These are phyloP conservation scores for Aspergillus sp. DNA, from an alignment of 2,329 filamentous ascomycete species.

Conservation along the genomic window DNA sequence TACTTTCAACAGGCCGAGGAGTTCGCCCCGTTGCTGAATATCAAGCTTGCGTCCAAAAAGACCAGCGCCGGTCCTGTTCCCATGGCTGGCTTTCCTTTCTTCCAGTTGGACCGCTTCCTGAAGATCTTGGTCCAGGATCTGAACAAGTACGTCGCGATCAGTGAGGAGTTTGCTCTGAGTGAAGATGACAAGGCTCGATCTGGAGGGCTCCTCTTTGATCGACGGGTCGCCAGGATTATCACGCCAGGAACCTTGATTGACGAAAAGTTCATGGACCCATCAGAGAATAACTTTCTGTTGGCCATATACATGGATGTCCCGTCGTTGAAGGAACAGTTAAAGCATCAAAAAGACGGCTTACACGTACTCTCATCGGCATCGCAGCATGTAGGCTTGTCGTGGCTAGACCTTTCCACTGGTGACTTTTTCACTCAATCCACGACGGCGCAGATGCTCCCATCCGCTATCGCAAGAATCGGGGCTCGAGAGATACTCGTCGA, in stretches of 20 bases:
- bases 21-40: constrained; percentile 77
- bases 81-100: constrained; percentile 95
- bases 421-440: constrained; percentile 85
- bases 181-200: constrained; percentile 68
- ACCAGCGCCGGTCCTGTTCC: constrained; percentile 75
- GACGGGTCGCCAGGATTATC: constrained; percentile 80
- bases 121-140: constrained; percentile 91
- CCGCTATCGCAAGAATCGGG: constrained; percentile 76
- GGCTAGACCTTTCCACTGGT: constrained; percentile 93
- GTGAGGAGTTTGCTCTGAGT: constrained; percentile 83
- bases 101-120: constrained; percentile 87
- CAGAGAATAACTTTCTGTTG: constrained; percentile 88
- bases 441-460: constrained; percentile 69
- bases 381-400: constrained; percentile 72
- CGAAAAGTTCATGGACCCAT: constrained; percentile 94
- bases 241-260: constrained; percentile 96
- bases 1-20: constrained; percentile 96
- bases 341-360: constrained; percentile 14
- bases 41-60: constrained; percentile 81
- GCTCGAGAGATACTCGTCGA: constrained; percentile 84
- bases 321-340: constrained; percentile 19
- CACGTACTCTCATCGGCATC: constrained; percentile 31
- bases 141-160: constrained; percentile 87
- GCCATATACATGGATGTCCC: constrained; percentile 63
- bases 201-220: constrained; percentile 79